Evolutionary conservation across 352 stramenopile species (phyloP), one percentile per base, ranked within the genome.

Genomic region (Peronospora farinosa): DNA sequence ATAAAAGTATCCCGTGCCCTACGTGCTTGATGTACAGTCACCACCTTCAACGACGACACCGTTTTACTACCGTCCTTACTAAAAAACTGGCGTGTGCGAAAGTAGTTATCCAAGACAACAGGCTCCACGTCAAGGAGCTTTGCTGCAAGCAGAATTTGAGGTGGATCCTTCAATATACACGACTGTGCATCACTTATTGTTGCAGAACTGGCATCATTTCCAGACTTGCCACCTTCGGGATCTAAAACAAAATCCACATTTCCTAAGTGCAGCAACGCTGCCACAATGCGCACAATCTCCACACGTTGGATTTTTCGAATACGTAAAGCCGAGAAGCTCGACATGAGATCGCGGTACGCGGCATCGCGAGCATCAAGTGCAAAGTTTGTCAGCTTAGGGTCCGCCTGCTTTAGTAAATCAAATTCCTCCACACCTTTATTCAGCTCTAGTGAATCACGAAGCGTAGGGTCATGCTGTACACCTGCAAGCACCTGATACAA

Each of bases 401-500:
- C 55, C 0, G 66, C 60, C 8, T 68, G 75, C 39, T 85, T 79
- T 3, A 89, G 46, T 7, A 87, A 40, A 35, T 73, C 65, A 53
- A 87, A 89, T 40, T 89, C 78, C 0, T 67, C 60, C 1, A 75
- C 52, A 0, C 65, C 48, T 12, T 70, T 69, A 52, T 86, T 89
- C 21, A 91, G 51, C 25, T 88, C 79, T 6, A 91, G 53, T 1
- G 68, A 65, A 54, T 91, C 79, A 7, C 74, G 72, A 11, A 91
- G 61, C 13, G 58, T 64, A 4, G 81, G 78, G 40, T 91, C 80
- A 47, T 88, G 70, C 30, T 87, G 72, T 7, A 88, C 69, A 13
- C 78, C 86, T 0, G 78, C 72, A 11, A 95, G 65, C 1, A 97
- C 61, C 57, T 97, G 87, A 61, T 97, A 97, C 49, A 97, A 95